phyloP scores from a whole-genome alignment of 768 basidiomycete species.

The Collybiopsis confluens region DNA sequence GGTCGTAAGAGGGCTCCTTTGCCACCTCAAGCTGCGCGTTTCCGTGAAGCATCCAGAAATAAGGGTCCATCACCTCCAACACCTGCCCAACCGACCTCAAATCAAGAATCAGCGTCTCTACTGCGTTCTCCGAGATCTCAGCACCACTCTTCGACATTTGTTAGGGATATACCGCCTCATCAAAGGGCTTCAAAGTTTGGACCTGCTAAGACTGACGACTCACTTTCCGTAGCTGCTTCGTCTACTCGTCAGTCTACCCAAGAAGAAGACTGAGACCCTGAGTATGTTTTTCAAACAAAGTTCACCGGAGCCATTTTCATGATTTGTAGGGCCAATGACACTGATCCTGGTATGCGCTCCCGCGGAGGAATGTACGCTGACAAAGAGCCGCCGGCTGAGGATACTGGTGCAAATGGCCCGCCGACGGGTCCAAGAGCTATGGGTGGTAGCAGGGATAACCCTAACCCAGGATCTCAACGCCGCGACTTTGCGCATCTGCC shows the following conservation, averaged over 20 bases:
- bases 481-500: not conserved
- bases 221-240: constrained; percentile 14
- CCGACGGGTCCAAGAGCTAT: constrained; percentile 5
- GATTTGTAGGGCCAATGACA: not conserved
- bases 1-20: constrained; percentile 39
- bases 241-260: constrained; percentile 13
- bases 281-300: constrained; percentile 1
- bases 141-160: not conserved
- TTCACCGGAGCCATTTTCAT: too few relatives aligned
- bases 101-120: not conserved
- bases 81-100: not conserved
- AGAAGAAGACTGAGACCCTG: constrained; percentile 12
- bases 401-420: not conserved
- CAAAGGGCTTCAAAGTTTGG: not conserved
- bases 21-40: constrained; percentile 39
- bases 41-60: constrained; percentile 22
- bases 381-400: not conserved
- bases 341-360: constrained; percentile 9
- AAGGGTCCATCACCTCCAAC: not conserved
- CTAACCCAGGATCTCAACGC: not conserved
- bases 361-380: constrained; percentile 28
- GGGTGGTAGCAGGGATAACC: not conserved
- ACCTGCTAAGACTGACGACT: not conserved
- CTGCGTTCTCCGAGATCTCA: too few relatives aligned
- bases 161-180: constrained; percentile 1